phyloP scores from a whole-genome alignment of 192 early-diverging fungal species.

The Coemansia sp. region DNA sequence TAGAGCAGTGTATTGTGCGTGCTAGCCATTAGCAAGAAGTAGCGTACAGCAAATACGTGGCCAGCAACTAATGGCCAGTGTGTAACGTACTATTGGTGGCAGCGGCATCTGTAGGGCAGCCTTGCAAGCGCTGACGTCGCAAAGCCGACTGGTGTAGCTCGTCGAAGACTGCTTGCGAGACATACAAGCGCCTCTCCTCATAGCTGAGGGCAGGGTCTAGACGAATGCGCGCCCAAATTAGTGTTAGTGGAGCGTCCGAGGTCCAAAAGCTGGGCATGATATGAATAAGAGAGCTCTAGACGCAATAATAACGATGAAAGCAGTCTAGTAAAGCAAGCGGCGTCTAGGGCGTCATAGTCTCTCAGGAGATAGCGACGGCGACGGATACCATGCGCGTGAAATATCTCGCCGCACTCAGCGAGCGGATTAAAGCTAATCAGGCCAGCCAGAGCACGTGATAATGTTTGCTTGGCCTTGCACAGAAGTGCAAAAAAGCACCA shows the following conservation, averaged over 20 bases:
- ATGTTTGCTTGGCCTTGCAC: not conserved
- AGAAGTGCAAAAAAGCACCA: not conserved
- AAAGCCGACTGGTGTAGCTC: conserved; percentile 19
- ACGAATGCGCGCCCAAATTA: conserved; percentile 37
- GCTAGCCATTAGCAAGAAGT: not conserved
- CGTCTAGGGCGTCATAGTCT: not conserved
- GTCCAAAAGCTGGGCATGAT: conserved; percentile 54
- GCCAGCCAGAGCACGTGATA: not conserved
- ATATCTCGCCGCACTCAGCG: not conserved
- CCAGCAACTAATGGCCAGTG: not conserved
- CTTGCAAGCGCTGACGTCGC: conserved; percentile 19
- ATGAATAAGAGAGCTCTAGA: not conserved
- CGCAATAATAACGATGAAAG: not conserved
- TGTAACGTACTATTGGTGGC: not conserved
- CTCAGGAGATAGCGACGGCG: not conserved
- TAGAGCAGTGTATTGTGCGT: not conserved
- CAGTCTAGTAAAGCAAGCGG: not conserved
- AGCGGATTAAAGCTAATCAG: not conserved
- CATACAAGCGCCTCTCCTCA: conserved; percentile 12
- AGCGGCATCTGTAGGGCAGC: not conserved
- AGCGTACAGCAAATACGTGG: not conserved
- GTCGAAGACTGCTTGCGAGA: conserved; percentile 20
- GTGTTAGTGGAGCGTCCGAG: conserved; percentile 45
- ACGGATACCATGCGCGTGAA: not conserved
- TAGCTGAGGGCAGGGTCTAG: not conserved